phyloP scores from a whole-genome alignment of 2,329 filamentous ascomycete species.

The Fusarium haematococcum region DNA sequence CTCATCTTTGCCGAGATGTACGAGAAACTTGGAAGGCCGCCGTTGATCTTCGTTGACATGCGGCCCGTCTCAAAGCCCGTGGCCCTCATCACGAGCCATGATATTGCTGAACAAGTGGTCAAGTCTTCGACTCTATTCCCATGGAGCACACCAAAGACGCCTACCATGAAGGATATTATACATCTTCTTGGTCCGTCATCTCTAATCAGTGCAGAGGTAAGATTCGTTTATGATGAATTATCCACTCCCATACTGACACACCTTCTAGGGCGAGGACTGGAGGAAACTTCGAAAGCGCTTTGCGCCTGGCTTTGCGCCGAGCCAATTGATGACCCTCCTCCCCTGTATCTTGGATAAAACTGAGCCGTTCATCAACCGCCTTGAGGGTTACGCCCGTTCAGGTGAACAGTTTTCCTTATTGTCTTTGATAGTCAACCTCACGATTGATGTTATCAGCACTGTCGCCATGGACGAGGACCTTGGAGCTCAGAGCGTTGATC shows the following conservation, averaged over 20 bases:
- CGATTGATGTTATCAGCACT: neutral
- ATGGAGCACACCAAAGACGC: neutral
- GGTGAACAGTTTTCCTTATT: neutral
- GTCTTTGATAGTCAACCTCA: neutral
- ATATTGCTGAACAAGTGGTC: neutral
- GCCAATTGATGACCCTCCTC: neutral
- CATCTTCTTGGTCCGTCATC: neutral
- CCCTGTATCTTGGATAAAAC: neutral
- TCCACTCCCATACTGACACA: neutral
- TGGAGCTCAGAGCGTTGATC: neutral
- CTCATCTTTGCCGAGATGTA: conserved; percentile 37
- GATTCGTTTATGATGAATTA: neutral
- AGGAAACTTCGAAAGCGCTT: neutral
- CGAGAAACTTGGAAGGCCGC: conserved; percentile 47
- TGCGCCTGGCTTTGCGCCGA: neutral
- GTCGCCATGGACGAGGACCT: neutral
- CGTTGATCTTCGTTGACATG: conserved; percentile 50
- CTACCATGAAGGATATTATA: neutral
- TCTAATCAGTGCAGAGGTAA: neutral
- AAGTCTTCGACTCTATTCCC: neutral
- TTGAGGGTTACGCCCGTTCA: neutral
- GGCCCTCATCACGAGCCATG: conserved; percentile 47
- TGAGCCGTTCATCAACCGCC: neutral
- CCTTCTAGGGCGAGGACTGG: neutral
- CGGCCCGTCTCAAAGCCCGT: conserved; percentile 50